Conservation (phyloP, 108 stramenopile species). For the Cyclotella atomus region DNA sequence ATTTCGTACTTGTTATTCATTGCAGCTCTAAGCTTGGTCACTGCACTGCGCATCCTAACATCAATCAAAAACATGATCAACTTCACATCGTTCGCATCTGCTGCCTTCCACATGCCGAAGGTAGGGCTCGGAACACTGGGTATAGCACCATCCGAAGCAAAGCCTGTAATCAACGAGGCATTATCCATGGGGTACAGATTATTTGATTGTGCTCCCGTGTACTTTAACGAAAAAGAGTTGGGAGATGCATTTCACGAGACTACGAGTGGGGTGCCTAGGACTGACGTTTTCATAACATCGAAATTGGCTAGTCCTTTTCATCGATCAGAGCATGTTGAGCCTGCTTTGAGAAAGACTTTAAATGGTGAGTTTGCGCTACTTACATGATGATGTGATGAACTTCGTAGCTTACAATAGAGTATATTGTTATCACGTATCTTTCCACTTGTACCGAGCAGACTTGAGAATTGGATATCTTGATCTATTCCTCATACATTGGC, state of each 20-base stretch:
- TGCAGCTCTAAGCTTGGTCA: neutral
- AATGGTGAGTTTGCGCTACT: conserved; percentile 17
- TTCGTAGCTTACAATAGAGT: neutral
- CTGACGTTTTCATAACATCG: conserved; percentile 85
- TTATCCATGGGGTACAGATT: conserved; percentile 63
- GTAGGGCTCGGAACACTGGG: conserved; percentile 21
- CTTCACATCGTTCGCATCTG: neutral
- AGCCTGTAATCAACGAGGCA: conserved; percentile 35
- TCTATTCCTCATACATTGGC: conserved; percentile 91
- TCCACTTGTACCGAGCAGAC: conserved; percentile 26
- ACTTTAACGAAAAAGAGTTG: conserved; percentile 75
- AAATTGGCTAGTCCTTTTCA: conserved; percentile 89
- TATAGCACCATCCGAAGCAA: conserved; percentile 7
- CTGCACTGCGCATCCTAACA: neutral
- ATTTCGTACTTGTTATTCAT: neutral
- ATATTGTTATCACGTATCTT: neutral
- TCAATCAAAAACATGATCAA: conserved; percentile 14
- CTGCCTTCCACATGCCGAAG: conserved; percentile 4
- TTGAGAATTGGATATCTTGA: conserved; percentile 89
- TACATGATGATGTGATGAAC: neutral
- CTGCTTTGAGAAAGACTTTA: conserved; percentile 74
- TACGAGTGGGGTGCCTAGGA: conserved; percentile 39
- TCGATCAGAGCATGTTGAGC: conserved; percentile 53
- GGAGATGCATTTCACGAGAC: conserved; percentile 68
- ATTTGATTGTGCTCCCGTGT: conserved; percentile 79